Evolutionary conservation across 2,329 filamentous ascomycete species (phyloP), one percentile per base, ranked within the genome.

Genomic region (Exophiala phaeomuriformis): DNA sequence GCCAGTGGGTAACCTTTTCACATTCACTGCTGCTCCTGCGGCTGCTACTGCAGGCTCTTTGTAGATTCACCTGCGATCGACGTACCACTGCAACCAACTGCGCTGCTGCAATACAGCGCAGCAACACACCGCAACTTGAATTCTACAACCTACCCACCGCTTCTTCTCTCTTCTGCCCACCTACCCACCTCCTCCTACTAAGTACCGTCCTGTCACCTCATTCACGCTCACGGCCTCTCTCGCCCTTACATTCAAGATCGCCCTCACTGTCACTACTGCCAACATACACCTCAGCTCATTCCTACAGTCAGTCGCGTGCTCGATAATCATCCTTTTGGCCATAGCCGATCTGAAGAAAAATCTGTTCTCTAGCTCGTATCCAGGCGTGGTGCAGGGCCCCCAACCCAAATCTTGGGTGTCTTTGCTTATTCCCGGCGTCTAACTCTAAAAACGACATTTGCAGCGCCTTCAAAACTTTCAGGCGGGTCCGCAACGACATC

Each of bases 401-500:
- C 19, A 19, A 19, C 19, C 19, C 33, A 12, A 12, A 6, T 47
- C 6, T 35, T 12, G 39, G 12, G 39, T 35, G 44, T 8, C 33
- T 35, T 35, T 47, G 44, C 44, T 41, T 40, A 31, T 41, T 29
- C 12, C 37, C 47, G 35, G 39, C 47, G 37, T 30, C 30, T 27
- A 48, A 41, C 43, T 41, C 39, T 41, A 41, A 41, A 41, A 27
- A 12, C 36, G 6, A 5, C 10, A 12, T 39, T 8, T 5, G 36
- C 39, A 41, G 3, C 6, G 39, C 12, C 39, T 3, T 27, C 39
- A 27, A 47, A 40, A 40, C 30, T 52, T 45, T 47, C 31, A 42
- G 39, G 47, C 46, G 47, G 52, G 52, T 47, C 52, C 47, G 28
- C 32, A 48, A 54, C 52, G 43, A 52, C 50, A 52, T 52, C 50